Percentiles rank a stretch among this genome's conserved stretches.
Conservation (phyloP, 345 rosid species). For the Lagerstroemia speciosa region DNA sequence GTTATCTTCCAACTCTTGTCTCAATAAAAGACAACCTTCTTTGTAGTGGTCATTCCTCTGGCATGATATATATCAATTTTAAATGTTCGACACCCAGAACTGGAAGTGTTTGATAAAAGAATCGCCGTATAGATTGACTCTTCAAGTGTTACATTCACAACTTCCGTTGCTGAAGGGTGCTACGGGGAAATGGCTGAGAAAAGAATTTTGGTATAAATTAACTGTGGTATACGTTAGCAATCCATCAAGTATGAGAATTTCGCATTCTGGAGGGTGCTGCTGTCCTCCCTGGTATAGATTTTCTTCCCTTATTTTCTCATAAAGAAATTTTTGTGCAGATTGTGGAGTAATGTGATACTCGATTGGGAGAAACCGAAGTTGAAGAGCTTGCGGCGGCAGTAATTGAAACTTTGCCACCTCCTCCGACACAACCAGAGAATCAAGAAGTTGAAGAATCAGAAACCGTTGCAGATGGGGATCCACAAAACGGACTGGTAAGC, state of each 20-base stretch:
- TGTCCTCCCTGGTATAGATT: not conserved
- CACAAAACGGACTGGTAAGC: not conserved
- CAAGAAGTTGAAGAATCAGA: slow-evolving; percentile 11
- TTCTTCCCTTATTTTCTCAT: not conserved
- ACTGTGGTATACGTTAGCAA: not conserved
- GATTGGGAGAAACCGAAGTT: slow-evolving; percentile 22
- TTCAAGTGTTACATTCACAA: too few species aligned
- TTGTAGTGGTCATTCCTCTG: too few species aligned
- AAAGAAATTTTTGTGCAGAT: slow-evolving; percentile 14
- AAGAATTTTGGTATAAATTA: not conserved
- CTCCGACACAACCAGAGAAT: slow-evolving; percentile 4
- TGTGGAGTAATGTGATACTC: slow-evolving; percentile 24
- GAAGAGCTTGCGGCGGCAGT: slow-evolving; percentile 23
- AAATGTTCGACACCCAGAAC: too few species aligned
- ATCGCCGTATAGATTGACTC: too few species aligned
- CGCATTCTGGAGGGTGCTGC: not conserved
- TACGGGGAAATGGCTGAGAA: too few species aligned
- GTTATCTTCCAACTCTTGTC: too few species aligned
- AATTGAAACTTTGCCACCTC: slow-evolving; percentile 18
- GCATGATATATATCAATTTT: too few species aligned
- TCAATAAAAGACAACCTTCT: too few species aligned
- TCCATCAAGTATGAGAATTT: not conserved
- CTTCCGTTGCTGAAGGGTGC: too few species aligned
- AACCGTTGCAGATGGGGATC: not conserved
- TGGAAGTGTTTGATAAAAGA: too few species aligned